Evolutionary conservation across 2,329 filamentous ascomycete species (phyloP), one percentile per base, ranked within the genome.

Genomic region (Alternaria panax): DNA sequence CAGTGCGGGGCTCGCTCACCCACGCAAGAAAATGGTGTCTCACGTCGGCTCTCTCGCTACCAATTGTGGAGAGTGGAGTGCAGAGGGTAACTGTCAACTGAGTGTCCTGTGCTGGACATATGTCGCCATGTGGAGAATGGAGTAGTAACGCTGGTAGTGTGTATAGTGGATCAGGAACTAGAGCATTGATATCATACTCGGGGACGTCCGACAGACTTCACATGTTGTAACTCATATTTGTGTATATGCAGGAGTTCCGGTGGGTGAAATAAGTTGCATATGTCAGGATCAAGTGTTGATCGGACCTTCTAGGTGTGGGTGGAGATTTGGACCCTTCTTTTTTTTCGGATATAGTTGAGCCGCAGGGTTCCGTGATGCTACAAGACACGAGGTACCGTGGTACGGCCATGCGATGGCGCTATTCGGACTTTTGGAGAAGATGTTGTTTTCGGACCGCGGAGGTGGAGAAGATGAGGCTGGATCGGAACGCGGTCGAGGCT

Each of bases 31-130:
- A n/a, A 32, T 20, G 27, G 32, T 43, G 28, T 48, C 28, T 43
- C 18, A 41, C 42, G 30, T 50, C 24, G 45, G 45, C 20, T 34
- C 22, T 46, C 56, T 42, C 55, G 28, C 32, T 54, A 40, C 32
- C 34, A 25, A n/a, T 2, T 50, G 51, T 56, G 53, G 46, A 52
- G 54, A 46, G 38, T 60, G 58, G 58, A 60, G 58, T 60, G 58
- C 58, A 60, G 42, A 41, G 30, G 18, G 24, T 50, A 25, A 34
- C 38, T 34, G 38, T 54, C 22, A 34, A 25, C 45, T 34, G 20
- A 27, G 25, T 51, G 48, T 28, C 24, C 41, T 50, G 52, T 50
- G 51, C 45, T 59, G 25, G 18, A 16, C 18, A n/a, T 34, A 42
- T 25, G 24, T 36, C 51, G 42, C 42, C 25, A 47, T 52, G 53